These are phyloP conservation scores for Suillus brevipes DNA, from an alignment of 768 basidiomycete genomes.

Conservation along the genomic window DNA sequence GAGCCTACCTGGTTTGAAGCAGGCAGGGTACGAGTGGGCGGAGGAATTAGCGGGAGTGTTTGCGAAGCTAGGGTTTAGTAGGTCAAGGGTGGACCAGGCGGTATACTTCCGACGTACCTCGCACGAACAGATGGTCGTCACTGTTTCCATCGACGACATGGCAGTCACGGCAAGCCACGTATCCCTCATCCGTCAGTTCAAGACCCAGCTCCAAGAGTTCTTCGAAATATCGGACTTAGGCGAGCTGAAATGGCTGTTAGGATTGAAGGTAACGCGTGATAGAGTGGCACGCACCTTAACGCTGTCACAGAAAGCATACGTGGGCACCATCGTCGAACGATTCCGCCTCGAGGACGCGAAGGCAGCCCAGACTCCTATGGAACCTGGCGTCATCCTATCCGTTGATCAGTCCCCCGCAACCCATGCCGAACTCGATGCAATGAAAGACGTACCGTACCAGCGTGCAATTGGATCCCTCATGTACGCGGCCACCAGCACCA, in stretches of 20 bases:
- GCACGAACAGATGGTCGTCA: conserved; percentile 27
- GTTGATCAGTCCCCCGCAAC: conserved; percentile 7
- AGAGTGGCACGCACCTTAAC: conserved; percentile 7
- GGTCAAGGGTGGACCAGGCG: background rate
- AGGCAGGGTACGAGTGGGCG: conserved; percentile 35
- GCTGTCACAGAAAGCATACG: conserved; percentile 24
- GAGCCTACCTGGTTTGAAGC: conserved; percentile 42
- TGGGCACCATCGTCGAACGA: conserved; percentile 17
- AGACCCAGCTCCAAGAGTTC: background rate
- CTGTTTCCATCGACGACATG: conserved; percentile 34
- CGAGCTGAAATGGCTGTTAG: conserved; percentile 21
- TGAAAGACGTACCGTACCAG: conserved; percentile 8
- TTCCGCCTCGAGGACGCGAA: conserved; percentile 26
- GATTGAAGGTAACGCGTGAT: conserved; percentile 22
- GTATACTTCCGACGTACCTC: background rate
- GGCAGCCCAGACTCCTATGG: conserved; percentile 21
- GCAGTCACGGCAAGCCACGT: conserved; percentile 26
- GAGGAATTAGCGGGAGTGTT: conserved; percentile 3
- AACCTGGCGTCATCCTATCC: conserved; percentile 8
- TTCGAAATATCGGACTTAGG: conserved; percentile 19
- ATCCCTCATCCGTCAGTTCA: background rate
- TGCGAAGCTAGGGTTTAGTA: background rate
- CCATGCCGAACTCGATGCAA: background rate
- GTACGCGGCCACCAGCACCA: conserved; percentile 14
- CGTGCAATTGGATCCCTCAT: conserved; percentile 12